These are phyloP conservation scores for Tulasnella sp. DNA, from an alignment of 768 basidiomycete genomes.

Conservation along the genomic window DNA sequence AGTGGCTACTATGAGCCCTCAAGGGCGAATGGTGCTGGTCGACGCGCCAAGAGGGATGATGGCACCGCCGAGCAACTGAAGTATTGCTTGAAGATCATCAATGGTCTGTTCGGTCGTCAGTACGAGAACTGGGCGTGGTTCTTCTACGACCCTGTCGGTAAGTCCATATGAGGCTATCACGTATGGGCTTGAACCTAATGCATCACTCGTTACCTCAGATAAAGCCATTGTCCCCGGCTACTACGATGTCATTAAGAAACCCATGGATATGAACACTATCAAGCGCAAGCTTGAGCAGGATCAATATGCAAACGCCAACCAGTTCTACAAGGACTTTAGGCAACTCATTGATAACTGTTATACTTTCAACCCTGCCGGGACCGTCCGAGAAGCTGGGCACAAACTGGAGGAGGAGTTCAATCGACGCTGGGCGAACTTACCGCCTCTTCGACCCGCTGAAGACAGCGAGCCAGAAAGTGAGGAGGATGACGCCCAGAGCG, in stretches of 20 bases:
- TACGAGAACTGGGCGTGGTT: conserved; percentile 64
- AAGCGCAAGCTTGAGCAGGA: conserved; percentile 69
- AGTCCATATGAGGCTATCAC: conserved; percentile 31
- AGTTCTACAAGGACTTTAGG: conserved; percentile 86
- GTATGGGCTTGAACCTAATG: conserved; percentile 6
- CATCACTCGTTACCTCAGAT: conserved; percentile 40
- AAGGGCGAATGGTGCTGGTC: conserved; percentile 25
- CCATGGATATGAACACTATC: conserved; percentile 93
- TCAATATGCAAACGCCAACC: conserved; percentile 67
- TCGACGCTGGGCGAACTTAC: conserved; percentile 81
- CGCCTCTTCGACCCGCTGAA: conserved; percentile 31
- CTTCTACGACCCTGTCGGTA: conserved; percentile 92
- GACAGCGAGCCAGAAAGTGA: conserved; percentile 11
- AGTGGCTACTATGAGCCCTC: conserved; percentile 69
- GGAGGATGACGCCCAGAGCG: conserved; percentile 26
- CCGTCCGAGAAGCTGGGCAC: conserved; percentile 78
- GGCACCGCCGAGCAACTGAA: conserved; percentile 74
- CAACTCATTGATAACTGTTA: conserved; percentile 93
- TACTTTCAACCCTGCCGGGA: conserved; percentile 79
- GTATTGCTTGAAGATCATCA: conserved; percentile 68
- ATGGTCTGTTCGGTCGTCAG: conserved; percentile 71
- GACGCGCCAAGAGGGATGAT: conserved; percentile 42
- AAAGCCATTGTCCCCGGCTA: conserved; percentile 76
- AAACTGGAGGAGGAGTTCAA: conserved; percentile 84
- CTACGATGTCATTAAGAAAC: conserved; percentile 79